A percentile compares a stretch with the other conserved stretches of the same genome.
Evolutionary conservation across 345 rosid species (phyloP).

Genomic region (Pistacia integerrima): DNA sequence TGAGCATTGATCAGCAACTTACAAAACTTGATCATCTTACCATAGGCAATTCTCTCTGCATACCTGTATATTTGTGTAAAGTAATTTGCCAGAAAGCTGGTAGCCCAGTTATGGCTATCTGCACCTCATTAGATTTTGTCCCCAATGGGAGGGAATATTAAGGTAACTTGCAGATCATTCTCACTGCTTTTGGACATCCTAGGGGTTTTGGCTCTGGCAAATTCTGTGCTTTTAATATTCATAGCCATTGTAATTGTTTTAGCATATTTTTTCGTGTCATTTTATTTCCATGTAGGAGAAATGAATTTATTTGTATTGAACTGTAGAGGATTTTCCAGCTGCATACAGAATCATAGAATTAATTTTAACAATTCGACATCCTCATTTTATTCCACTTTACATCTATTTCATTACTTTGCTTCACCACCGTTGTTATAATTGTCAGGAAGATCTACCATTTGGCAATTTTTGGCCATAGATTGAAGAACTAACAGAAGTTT

Average conservation of each 20-base stretch:
- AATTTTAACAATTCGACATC: constrained; percentile 18
- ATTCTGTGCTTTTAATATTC: constrained; percentile 25
- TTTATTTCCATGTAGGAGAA: constrained; percentile 23
- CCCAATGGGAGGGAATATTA: constrained; percentile 14
- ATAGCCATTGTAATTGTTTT: constrained; percentile 32
- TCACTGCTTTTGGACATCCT: constrained; percentile 23
- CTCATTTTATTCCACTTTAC: neutral
- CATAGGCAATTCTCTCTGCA: constrained; percentile 31
- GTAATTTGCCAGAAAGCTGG: constrained; percentile 39
- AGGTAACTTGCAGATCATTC: constrained; percentile 23
- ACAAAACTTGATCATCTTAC: constrained; percentile 18
- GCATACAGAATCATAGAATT: constrained; percentile 37
- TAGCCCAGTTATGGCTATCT: constrained; percentile 10
- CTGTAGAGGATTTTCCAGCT: constrained; percentile 21
- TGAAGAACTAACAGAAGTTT: too few species aligned
- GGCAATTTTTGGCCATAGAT: too few species aligned
- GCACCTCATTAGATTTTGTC: constrained; percentile 18
- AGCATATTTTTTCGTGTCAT: constrained; percentile 17
- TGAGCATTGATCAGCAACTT: constrained; percentile 53
- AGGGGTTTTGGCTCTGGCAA: constrained; percentile 24
- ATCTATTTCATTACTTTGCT: neutral
- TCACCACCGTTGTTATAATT: neutral
- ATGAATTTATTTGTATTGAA: constrained; percentile 25
- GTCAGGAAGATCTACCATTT: neutral
- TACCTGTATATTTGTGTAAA: constrained; percentile 74